Evolutionary conservation across 2,329 filamentous ascomycete species (phyloP).

Genomic region (Moelleriella libera): DNA sequence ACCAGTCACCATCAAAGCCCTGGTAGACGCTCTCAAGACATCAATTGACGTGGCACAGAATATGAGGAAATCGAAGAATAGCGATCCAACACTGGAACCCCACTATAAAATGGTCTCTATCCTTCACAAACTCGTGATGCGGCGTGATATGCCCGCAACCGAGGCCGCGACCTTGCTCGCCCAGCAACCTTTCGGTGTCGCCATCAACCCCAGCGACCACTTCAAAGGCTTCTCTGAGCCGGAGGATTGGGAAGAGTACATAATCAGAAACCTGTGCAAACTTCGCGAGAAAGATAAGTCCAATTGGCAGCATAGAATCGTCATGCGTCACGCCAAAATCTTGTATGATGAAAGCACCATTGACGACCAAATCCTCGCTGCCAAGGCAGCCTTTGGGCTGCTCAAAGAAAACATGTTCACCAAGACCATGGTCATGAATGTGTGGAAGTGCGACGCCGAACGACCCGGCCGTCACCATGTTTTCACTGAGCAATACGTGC

Average conservation of each 20-base stretch:
- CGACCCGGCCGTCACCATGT: conserved; percentile 76
- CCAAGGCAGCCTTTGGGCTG: conserved; percentile 66
- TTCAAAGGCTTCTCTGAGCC: conserved; percentile 21
- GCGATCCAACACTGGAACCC: conserved; percentile 74
- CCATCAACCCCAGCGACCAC: conserved; percentile 16
- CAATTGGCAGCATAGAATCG: conserved; percentile 91
- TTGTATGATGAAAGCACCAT: conserved; percentile 31
- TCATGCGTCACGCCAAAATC: conserved; percentile 53
- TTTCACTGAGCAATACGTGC: conserved; percentile 76
- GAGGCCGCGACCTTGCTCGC: conserved; percentile 38
- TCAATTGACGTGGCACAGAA: conserved; percentile 34
- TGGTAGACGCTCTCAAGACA: conserved; percentile 36
- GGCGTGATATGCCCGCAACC: conserved; percentile 30
- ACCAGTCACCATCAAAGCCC: conserved; percentile 17
- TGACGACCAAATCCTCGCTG: conserved; percentile 41
- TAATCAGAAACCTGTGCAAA: conserved; percentile 35
- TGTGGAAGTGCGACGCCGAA: conserved; percentile 89
- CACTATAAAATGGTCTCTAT: conserved; percentile 84
- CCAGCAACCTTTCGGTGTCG: conserved; percentile 37
- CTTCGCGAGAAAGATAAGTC: conserved; percentile 67
- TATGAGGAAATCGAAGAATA: conserved; percentile 40
- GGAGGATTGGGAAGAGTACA: conserved; percentile 47
- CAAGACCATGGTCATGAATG: conserved; percentile 87
- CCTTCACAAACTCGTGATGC: conserved; percentile 63
- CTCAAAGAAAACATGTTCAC: conserved; percentile 66